A percentile compares a stretch with the other conserved stretches of the same genome.
These are phyloP conservation scores for Monilinia polystroma DNA, from an alignment of 2,329 filamentous ascomycete genomes.

Conservation along the genomic window DNA sequence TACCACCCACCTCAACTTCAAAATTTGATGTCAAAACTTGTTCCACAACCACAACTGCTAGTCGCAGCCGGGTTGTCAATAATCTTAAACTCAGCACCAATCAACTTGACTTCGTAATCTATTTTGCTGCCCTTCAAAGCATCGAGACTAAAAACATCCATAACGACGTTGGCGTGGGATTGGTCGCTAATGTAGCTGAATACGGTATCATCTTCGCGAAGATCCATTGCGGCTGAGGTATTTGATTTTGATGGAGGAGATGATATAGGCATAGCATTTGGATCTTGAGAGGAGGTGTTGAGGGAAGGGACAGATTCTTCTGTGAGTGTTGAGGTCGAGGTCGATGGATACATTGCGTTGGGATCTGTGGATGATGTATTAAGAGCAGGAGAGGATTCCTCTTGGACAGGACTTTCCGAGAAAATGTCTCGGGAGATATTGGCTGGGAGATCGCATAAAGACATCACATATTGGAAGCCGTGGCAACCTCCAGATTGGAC, in stretches of 20 bases:
- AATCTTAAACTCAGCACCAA: slow-evolving; percentile 94
- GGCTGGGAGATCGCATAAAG: slow-evolving; percentile 63
- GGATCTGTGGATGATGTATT: slow-evolving; percentile 26
- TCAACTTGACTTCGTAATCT: slow-evolving; percentile 94
- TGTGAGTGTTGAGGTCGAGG: not conserved
- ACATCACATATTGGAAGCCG: slow-evolving; percentile 97
- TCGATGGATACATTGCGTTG: not conserved
- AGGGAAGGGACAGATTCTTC: slow-evolving; percentile 26
- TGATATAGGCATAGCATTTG: slow-evolving; percentile 26
- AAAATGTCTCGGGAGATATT: slow-evolving; percentile 27
- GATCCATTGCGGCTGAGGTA: slow-evolving; percentile 42
- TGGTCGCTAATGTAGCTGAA: slow-evolving; percentile 66
- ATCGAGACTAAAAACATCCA: slow-evolving; percentile 85
- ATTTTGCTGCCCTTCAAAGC: slow-evolving; percentile 90
- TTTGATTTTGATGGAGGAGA: not conserved
- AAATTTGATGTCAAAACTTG: slow-evolving; percentile 88
- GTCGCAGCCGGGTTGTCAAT: slow-evolving; percentile 88
- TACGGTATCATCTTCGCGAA: slow-evolving; percentile 76
- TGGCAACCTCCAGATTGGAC: slow-evolving; percentile 95
- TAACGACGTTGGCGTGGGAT: slow-evolving; percentile 72
- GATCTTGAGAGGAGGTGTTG: slow-evolving; percentile 29
- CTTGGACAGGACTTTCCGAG: not conserved
- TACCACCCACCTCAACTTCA: slow-evolving; percentile 43
- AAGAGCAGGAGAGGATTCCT: slow-evolving; percentile 27
- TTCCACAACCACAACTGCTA: slow-evolving; percentile 95